Evolutionary conservation across 768 basidiomycete genomes (phyloP), one percentile per base, ranked within the genome.

Genomic region (Trametopsis cervina): DNA sequence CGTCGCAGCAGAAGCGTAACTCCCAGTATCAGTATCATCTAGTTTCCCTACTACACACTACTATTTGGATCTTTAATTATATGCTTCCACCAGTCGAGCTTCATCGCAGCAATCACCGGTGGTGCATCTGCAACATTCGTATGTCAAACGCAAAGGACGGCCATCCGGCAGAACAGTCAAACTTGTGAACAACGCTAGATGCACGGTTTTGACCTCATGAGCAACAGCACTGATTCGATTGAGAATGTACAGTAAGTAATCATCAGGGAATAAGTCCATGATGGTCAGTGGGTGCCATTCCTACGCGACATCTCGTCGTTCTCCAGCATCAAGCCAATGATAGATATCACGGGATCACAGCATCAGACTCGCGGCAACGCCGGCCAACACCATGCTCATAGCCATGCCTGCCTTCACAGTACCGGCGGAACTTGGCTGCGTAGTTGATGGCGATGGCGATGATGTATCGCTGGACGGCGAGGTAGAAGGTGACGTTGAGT

Each of bases 401-500:
- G 49, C 43, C 11, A n/a, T 40, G 49, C 49, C 49, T 4, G 26
- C 43, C 43, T 41, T 44, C 22, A 50, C 15, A n/a, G 25, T 11
- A 22, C 24, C 43, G 5, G 49, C 49, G 12, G 44, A 27, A 39
- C 27, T 48, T 18, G 25, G 15, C 11, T 4, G 13, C 11, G 44
- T 20, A 4, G 44, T n/a, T 29, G 44, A 7, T 6, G 42, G n/a
- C n/a, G n/a, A n/a, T n/a, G n/a, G n/a, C n/a, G n/a, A n/a, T n/a
- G n/a, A n/a, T n/a, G n/a, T n/a, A 25, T 17, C 35, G 17, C 35
- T 17, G 18, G 39, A 40, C 7, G 39, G 17, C 7, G 9, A 7
- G 39, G 9, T 17, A 7, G 9, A 7, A 40, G 39, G 9, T 17
- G 39, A n/a, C 7, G 9, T 40, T 13, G 42, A 18, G 42, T 18